A percentile compares a stretch with the other conserved stretches of the same genome.
phyloP scores from a whole-genome alignment of 805 yeast species.

The Tetrapisispora arboricola region DNA sequence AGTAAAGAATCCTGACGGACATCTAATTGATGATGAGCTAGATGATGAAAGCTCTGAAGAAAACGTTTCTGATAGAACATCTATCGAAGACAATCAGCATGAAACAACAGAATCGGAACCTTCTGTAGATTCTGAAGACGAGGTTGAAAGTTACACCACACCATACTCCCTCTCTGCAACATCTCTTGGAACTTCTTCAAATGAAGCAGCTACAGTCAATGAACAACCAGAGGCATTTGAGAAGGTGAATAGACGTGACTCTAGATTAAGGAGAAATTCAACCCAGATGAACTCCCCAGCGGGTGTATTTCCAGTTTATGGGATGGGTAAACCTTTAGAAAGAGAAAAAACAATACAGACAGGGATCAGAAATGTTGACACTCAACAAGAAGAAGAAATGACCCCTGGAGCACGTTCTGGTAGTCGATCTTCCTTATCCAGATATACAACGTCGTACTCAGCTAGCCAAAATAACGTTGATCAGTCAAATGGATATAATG shows the following conservation, averaged over 20 bases:
- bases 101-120: neutral
- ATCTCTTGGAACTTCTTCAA: neutral
- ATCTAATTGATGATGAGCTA: slow-evolving; percentile 2
- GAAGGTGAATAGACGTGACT: neutral
- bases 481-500: slow-evolving; percentile 16
- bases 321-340: slow-evolving; percentile 4
- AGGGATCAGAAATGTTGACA: slow-evolving; percentile 38
- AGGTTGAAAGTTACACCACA: neutral
- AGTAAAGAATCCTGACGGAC: slow-evolving; percentile 15
- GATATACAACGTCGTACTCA: neutral
- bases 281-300: slow-evolving; percentile 1
- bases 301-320: slow-evolving; percentile 4
- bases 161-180: neutral
- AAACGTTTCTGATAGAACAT: neutral
- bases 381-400: too few relatives aligned
- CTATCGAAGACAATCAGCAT: neutral
- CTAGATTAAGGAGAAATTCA: neutral
- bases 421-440: slow-evolving; percentile 31
- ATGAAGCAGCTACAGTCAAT: neutral
- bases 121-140: neutral
- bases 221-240: neutral
- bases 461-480: neutral
- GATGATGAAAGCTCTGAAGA: slow-evolving; percentile 1
- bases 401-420: too few relatives aligned
- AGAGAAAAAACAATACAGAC: slow-evolving; percentile 11